phyloP scores from a whole-genome alignment of 345 rosid species.

The Eucalyptus regnans region DNA sequence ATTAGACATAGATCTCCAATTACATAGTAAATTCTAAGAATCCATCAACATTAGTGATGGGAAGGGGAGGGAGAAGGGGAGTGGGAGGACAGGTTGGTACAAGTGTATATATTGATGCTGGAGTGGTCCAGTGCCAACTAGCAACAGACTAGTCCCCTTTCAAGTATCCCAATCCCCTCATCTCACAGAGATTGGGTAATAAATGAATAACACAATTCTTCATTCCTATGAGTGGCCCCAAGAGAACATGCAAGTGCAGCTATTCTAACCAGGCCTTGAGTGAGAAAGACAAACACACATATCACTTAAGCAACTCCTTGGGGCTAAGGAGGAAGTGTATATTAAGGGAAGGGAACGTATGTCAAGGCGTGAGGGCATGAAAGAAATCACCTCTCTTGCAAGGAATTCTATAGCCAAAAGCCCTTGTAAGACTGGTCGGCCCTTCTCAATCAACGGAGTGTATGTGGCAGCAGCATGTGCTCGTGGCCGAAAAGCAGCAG shows the following conservation, averaged over 20 bases:
- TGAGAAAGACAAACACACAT: neutral
- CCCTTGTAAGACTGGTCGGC: conserved; percentile 95
- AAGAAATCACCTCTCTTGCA: conserved; percentile 75
- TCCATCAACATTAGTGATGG: neutral
- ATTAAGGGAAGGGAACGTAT: neutral
- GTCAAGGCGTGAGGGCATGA: neutral
- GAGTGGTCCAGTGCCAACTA: neutral
- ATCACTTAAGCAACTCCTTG: neutral
- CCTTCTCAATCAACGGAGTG: conserved; percentile 72
- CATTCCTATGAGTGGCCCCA: neutral
- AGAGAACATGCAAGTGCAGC: neutral
- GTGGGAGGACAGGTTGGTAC: neutral
- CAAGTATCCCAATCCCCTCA: neutral
- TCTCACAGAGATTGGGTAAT: neutral
- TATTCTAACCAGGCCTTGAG: neutral
- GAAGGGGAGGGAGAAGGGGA: neutral
- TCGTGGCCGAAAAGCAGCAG: conserved; percentile 96
- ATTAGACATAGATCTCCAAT: neutral
- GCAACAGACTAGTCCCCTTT: neutral
- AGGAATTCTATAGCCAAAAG: conserved; percentile 93
- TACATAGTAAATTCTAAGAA: neutral
- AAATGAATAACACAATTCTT: neutral
- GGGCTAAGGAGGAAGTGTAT: neutral
- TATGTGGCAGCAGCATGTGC: conserved; percentile 52
- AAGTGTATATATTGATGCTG: neutral